These are phyloP conservation scores for Rhodomyrtus tomentosa DNA, from an alignment of 345 rosid genomes.

Conservation along the genomic window DNA sequence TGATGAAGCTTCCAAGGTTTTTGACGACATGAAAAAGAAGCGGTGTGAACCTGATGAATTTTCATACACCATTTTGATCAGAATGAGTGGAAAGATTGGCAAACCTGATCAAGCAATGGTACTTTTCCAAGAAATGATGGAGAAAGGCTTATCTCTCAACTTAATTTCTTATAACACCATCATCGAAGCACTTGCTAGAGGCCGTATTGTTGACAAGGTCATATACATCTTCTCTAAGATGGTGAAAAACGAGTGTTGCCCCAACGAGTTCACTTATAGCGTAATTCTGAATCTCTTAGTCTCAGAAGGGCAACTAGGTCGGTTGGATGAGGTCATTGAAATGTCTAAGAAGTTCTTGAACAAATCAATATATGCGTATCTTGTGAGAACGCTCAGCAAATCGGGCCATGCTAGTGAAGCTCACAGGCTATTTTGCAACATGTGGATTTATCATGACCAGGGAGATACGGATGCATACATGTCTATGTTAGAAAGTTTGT, in stretches of 20 bases:
- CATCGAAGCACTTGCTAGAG: conserved; percentile 61
- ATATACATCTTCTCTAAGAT: conserved; percentile 60
- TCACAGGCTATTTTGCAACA: conserved; percentile 71
- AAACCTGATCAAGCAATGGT: conserved; percentile 41
- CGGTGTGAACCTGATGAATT: conserved; percentile 70
- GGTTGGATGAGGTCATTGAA: conserved; percentile 52
- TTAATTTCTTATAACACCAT: conserved; percentile 64
- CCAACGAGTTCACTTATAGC: conserved; percentile 60
- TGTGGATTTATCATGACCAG: conserved; percentile 78
- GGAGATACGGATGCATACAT: conserved; percentile 63
- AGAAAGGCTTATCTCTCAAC: conserved; percentile 39
- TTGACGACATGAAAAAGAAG: conserved; percentile 66
- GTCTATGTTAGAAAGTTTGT: conserved; percentile 71
- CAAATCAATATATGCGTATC: conserved; percentile 61
- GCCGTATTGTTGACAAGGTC: conserved; percentile 59
- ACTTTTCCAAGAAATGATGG: conserved; percentile 64
- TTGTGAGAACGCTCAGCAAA: conserved; percentile 58
- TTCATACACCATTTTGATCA: conserved; percentile 78
- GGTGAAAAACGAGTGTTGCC: conserved; percentile 49
- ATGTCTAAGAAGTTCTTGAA: conserved; percentile 60
- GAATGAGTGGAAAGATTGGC: conserved; percentile 63
- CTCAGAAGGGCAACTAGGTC: conserved; percentile 54
- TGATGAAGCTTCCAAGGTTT: conserved; percentile 56
- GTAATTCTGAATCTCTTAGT: conserved; percentile 49
- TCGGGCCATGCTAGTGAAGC: conserved; percentile 81